A percentile compares a stretch with the other conserved stretches of the same genome.
phyloP scores from a whole-genome alignment of 1,284 basidiomycete genomes.

The Cutaneotrichosporon curvatum region DNA sequence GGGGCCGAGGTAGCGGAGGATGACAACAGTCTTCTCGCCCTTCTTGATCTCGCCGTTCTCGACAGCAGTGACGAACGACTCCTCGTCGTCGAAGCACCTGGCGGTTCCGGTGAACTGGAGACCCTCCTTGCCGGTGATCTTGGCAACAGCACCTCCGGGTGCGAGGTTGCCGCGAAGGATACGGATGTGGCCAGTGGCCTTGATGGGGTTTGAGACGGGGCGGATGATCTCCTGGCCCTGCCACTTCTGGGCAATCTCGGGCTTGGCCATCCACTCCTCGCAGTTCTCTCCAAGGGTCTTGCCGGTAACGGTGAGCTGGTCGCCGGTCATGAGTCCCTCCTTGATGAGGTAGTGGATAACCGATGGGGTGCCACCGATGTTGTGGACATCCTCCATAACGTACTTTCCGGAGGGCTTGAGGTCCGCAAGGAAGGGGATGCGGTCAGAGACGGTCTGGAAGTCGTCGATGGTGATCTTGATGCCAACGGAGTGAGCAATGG shows the following conservation, averaged over 20 bases:
- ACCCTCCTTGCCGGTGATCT: slow-evolving; percentile 95
- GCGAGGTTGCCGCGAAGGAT: slow-evolving; percentile 86
- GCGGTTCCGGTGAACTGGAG: slow-evolving; percentile 57
- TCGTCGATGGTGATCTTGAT: slow-evolving; percentile 85
- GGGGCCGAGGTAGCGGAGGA: slow-evolving; percentile 91
- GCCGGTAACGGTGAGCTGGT: slow-evolving; percentile 86
- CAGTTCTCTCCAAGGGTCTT: slow-evolving; percentile 90
- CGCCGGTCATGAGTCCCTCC: slow-evolving; percentile 78
- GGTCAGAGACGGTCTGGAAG: slow-evolving; percentile 80
- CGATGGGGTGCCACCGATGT: slow-evolving; percentile 77
- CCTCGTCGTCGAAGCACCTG: slow-evolving; percentile 58
- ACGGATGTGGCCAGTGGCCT: slow-evolving; percentile 79
- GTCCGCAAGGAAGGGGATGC: slow-evolving; percentile 88
- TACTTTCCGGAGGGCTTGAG: slow-evolving; percentile 92
- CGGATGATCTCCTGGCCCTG: slow-evolving; percentile 73
- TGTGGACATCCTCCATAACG: slow-evolving; percentile 94
- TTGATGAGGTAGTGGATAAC: slow-evolving; percentile 71
- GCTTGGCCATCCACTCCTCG: slow-evolving; percentile 58
- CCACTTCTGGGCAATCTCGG: slow-evolving; percentile 56
- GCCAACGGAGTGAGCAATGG: slow-evolving; percentile 86
- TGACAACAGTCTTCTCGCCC: slow-evolving; percentile 68
- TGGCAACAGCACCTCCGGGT: slow-evolving; percentile 86
- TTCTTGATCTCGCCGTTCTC: slow-evolving; percentile 74
- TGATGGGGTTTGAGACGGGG: slow-evolving; percentile 76
- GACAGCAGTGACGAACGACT: slow-evolving; percentile 75